Conservation (phyloP, 2,329 filamentous ascomycete genomes). For the Monosporascus sp. region DNA sequence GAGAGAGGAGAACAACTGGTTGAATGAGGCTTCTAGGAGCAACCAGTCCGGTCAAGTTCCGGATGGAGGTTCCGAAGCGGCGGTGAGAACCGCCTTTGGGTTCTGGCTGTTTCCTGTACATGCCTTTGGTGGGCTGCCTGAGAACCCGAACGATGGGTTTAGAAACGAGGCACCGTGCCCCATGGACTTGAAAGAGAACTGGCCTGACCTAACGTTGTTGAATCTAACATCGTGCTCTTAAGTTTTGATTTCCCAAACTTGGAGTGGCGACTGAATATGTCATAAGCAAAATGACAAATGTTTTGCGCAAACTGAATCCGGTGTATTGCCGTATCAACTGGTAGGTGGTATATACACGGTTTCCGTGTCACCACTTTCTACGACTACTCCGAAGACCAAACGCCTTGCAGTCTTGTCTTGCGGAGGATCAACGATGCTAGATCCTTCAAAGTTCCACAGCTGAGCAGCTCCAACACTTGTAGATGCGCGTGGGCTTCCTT, state of each 20-base stretch:
- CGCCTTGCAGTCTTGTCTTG: too few relatives aligned
- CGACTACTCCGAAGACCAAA: too few relatives aligned
- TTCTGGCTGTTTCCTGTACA: conserved; percentile 12
- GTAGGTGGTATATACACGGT: too few relatives aligned
- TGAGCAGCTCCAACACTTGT: conserved; percentile 50
- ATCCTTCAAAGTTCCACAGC: conserved; percentile 43
- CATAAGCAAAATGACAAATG: too few relatives aligned
- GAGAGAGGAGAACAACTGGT: conserved; percentile 1
- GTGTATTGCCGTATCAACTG: too few relatives aligned
- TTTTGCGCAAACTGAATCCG: too few relatives aligned
- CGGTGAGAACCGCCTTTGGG: conserved; percentile 4
- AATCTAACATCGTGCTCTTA: not conserved
- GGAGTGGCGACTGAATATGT: too few relatives aligned
- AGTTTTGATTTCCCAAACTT: too few relatives aligned
- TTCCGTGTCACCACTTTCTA: too few relatives aligned
- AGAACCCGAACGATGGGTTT: not conserved
- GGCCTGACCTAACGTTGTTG: conserved; percentile 6
- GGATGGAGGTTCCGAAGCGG: not conserved
- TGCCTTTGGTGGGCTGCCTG: conserved; percentile 1
- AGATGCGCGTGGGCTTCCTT: conserved; percentile 44
- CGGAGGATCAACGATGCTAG: conserved; percentile 23
- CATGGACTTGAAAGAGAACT: conserved; percentile 4
- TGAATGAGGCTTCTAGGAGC: not conserved
- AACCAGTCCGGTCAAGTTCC: not conserved
- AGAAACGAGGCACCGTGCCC: not conserved